These are phyloP conservation scores for Diaporthe batatas DNA, from an alignment of 2,329 filamentous ascomycete species.

Conservation along the genomic window DNA sequence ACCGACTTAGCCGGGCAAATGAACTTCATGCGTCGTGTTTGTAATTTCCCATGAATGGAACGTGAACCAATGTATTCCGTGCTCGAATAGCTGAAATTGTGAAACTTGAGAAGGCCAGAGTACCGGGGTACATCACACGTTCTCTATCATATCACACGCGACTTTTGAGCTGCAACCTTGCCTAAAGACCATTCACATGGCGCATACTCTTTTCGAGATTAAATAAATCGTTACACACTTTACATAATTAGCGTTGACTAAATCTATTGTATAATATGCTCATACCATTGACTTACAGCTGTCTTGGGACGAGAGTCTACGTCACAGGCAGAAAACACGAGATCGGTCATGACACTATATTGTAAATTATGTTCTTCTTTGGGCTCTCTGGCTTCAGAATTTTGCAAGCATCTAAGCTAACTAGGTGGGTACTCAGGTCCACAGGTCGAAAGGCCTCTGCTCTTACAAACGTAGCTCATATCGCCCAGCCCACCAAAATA, in stretches of 20 bases:
- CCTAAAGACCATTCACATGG: neutral
- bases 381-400: conserved; percentile 30
- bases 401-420: too few relatives aligned
- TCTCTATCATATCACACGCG: neutral
- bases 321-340: conserved; percentile 25
- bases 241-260: neutral
- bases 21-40: neutral
- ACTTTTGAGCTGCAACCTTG: neutral
- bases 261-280: neutral
- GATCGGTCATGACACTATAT: conserved; percentile 12
- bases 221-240: neutral
- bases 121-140: neutral
- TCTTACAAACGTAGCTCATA: conserved; percentile 38
- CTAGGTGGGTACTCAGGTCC: too few relatives aligned
- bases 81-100: neutral
- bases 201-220: neutral
- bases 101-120: too few relatives aligned
- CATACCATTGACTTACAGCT: neutral
- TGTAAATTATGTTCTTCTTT: conserved; percentile 27
- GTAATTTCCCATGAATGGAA: neutral
- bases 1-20: neutral
- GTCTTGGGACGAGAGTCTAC: conserved; percentile 14
- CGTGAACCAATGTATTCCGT: neutral
- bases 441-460: conserved; percentile 6
- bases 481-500: conserved; percentile 47